phyloP scores from a whole-genome alignment of 148 eudicot species.

The Salicornia ramosissima region DNA sequence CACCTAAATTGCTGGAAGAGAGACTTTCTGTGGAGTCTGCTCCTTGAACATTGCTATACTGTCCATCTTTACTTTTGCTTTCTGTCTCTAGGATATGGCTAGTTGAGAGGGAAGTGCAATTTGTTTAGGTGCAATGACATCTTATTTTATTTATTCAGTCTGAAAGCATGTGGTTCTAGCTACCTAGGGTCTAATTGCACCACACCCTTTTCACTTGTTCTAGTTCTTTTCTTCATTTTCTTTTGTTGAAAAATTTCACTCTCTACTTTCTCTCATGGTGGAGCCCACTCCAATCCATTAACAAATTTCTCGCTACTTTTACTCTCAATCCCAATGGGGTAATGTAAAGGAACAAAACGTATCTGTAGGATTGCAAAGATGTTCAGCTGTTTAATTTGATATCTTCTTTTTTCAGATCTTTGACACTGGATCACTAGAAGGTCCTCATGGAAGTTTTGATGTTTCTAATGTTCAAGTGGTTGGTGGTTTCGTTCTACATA shows the following conservation, averaged over 20 bases:
- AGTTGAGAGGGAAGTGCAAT: not conserved
- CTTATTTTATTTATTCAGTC: not conserved
- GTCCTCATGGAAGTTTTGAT: constrained; percentile 62
- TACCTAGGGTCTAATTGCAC: not conserved
- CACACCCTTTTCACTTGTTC: not conserved
- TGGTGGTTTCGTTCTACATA: constrained; percentile 88
- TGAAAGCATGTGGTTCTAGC: not conserved
- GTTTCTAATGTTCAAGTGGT: constrained; percentile 69
- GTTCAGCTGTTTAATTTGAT: constrained; percentile 11
- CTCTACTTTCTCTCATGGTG: too few relatives aligned
- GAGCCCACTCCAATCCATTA: too few relatives aligned
- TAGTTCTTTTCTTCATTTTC: too few relatives aligned
- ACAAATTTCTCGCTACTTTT: too few relatives aligned
- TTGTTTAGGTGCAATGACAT: not conserved
- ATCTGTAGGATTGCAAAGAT: too few relatives aligned
- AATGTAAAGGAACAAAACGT: too few relatives aligned
- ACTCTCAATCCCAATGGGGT: too few relatives aligned
- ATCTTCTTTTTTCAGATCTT: constrained; percentile 52
- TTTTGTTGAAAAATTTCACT: too few relatives aligned
- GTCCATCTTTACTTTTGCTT: not conserved
- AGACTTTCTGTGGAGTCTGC: too few relatives aligned
- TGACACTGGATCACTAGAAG: constrained; percentile 82
- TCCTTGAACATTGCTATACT: too few relatives aligned
- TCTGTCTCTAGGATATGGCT: not conserved
- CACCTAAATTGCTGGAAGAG: too few relatives aligned